Conservation (phyloP, 1,284 basidiomycete genomes). For the Apiotrichum porosum region DNA sequence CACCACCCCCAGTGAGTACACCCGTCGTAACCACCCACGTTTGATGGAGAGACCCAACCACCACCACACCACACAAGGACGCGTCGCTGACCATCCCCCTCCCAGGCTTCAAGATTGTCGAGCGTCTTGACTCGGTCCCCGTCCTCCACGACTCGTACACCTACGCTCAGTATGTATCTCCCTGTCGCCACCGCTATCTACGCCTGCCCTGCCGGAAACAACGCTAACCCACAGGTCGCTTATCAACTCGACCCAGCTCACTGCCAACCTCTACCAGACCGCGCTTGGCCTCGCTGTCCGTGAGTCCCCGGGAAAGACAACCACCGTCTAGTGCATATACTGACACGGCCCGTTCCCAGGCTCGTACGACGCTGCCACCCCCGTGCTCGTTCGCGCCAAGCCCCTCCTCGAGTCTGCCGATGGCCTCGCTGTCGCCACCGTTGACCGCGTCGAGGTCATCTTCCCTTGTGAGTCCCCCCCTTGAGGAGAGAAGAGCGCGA, state of each 20-base stretch:
- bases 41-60: too few relatives aligned
- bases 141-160: constrained; percentile 46
- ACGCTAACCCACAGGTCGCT: constrained; percentile 21
- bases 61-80: not conserved
- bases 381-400: constrained; percentile 40
- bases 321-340: too few relatives aligned
- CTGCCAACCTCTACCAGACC: constrained; percentile 40
- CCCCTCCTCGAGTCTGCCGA: constrained; percentile 46
- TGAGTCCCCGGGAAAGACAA: constrained; percentile 22
- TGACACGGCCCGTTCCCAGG: constrained; percentile 18
- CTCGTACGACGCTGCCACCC: constrained; percentile 42
- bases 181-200: not conserved
- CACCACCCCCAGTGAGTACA: constrained; percentile 6
- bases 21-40: too few relatives aligned
- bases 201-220: not conserved
- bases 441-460: constrained; percentile 45
- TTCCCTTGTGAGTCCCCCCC: constrained; percentile 42
- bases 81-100: not conserved
- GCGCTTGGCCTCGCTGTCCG: constrained; percentile 39
- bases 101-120: constrained; percentile 46
- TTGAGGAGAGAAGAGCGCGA: too few relatives aligned
- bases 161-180: constrained; percentile 41
- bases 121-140: constrained; percentile 42
- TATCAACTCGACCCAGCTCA: constrained; percentile 41
- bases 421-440: constrained; percentile 44